These are phyloP conservation scores for Fusarium sp. DNA, from an alignment of 2,329 filamentous ascomycete species.

Conservation along the genomic window DNA sequence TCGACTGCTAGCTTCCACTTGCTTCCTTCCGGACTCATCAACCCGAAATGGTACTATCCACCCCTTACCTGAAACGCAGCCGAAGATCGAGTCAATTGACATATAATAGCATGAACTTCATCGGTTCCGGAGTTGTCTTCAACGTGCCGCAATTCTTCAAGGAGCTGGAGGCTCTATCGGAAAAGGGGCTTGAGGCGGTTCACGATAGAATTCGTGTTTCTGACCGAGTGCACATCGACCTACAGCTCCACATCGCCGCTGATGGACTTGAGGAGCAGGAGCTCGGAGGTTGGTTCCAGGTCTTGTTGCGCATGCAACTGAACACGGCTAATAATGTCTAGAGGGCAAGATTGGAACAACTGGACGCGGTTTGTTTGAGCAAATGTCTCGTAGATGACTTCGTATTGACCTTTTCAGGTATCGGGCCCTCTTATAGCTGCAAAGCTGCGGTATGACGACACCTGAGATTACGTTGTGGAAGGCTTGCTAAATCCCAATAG, in stretches of 20 bases:
- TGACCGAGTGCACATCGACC: neutral
- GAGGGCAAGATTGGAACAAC: neutral
- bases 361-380: neutral
- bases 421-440: neutral
- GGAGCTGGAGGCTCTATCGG: slow-evolving; percentile 52
- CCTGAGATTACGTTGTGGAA: neutral
- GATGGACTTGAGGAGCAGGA: slow-evolving; percentile 14
- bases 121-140: slow-evolving; percentile 75
- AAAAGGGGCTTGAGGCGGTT: slow-evolving; percentile 45
- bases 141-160: slow-evolving; percentile 62
- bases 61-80: neutral
- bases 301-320: neutral
- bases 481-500: neutral
- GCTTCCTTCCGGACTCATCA: slow-evolving; percentile 75
- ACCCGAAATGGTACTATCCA: slow-evolving; percentile 60
- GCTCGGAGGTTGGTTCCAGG: slow-evolving; percentile 1
- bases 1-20: slow-evolving; percentile 62
- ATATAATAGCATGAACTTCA: slow-evolving; percentile 66
- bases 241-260: slow-evolving; percentile 3
- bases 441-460: neutral
- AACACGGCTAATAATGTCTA: neutral
- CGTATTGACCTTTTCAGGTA: neutral
- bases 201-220: slow-evolving; percentile 1
- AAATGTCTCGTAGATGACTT: neutral
- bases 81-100: neutral